Conservation (phyloP, 108 stramenopile species). For the Schizochytrium sp. region DNA sequence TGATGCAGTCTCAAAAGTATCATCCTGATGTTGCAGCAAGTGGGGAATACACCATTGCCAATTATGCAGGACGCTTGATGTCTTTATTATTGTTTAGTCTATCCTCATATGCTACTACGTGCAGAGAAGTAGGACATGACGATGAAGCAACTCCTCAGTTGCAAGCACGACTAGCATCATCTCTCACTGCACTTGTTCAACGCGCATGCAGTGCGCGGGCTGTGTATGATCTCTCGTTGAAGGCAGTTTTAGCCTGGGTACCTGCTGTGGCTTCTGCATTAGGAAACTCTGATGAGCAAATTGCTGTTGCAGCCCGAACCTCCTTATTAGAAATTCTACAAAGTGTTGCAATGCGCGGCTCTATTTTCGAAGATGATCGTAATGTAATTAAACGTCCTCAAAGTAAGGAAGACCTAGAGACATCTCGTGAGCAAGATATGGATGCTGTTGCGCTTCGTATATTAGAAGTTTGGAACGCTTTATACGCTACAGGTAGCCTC, state of each 20-base stretch:
- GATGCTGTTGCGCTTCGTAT: not conserved
- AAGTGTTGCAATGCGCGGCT: conserved; percentile 31
- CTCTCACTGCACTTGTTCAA: conserved; percentile 8
- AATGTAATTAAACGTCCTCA: not conserved
- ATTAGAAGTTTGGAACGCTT: conserved; percentile 20
- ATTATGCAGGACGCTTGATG: not conserved
- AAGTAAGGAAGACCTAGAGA: not conserved
- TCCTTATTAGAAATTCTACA: conserved; percentile 13
- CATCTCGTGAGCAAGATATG: not conserved
- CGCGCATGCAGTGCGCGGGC: conserved; percentile 30
- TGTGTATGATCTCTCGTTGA: not conserved
- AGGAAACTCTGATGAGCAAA: not conserved
- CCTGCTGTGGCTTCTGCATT: not conserved
- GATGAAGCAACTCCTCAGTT: not conserved
- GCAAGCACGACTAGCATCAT: not conserved
- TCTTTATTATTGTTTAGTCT: not conserved
- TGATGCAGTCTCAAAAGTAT: conserved; percentile 14
- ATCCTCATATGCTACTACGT: too few relatives aligned
- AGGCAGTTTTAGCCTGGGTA: not conserved
- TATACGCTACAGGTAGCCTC: not conserved
- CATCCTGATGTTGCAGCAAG: conserved; percentile 15
- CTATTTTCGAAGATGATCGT: not conserved
- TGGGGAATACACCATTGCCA: conserved; percentile 48
- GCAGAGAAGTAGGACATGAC: not conserved
- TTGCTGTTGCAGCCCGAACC: not conserved